A percentile compares a stretch with the other conserved stretches of the same genome.
Conservation (phyloP, 1,284 basidiomycete species). For the Leccinum cinnamomeum region DNA sequence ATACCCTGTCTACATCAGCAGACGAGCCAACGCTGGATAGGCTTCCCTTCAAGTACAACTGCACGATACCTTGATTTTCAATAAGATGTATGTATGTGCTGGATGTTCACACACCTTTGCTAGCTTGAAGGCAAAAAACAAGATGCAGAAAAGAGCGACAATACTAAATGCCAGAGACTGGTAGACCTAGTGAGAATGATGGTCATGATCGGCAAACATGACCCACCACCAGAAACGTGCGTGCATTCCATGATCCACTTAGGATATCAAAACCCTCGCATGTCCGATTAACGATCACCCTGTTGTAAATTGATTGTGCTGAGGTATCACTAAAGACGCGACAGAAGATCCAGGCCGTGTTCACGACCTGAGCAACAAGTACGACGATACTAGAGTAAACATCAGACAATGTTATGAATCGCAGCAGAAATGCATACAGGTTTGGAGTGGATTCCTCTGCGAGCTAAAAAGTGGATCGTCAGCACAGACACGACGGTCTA, state of each 20-base stretch:
- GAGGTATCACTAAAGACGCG: constrained; percentile 35
- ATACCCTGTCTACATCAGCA: constrained; percentile 44
- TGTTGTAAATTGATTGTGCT: constrained; percentile 34
- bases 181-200: background rate
- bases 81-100: background rate
- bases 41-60: constrained; percentile 51
- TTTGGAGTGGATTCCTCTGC: constrained; percentile 51
- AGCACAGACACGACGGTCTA: background rate
- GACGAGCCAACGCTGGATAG: constrained; percentile 55
- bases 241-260: constrained; percentile 41
- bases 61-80: background rate
- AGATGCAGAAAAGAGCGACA: constrained; percentile 34
- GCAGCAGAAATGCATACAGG: constrained; percentile 31
- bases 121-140: constrained; percentile 40
- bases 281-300: constrained; percentile 35
- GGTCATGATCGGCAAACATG: background rate
- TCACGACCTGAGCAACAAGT: constrained; percentile 43
- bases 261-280: constrained; percentile 41
- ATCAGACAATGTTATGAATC: background rate
- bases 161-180: constrained; percentile 37
- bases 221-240: constrained; percentile 39
- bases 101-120: constrained; percentile 36
- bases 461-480: constrained; percentile 34
- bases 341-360: constrained; percentile 45
- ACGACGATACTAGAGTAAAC: constrained; percentile 31